Conservation (phyloP, 106 monocot species). For the Phalaenopsis aphrodite region DNA sequence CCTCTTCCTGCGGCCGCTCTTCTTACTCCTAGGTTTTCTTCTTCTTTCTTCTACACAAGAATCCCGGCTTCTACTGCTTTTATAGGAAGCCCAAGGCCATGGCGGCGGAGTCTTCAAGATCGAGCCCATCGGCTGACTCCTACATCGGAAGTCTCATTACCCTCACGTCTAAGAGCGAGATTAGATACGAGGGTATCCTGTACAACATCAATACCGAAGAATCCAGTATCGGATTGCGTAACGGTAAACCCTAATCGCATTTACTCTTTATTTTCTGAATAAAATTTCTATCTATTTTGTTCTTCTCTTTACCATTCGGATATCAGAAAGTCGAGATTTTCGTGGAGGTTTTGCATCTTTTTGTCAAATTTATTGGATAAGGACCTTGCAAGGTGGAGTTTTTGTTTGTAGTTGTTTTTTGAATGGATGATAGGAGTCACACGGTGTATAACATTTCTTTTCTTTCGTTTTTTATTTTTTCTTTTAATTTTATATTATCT, state of each 20-base stretch:
- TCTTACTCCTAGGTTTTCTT: neutral
- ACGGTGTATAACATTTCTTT: neutral
- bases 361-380: neutral
- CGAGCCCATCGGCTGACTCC: slow-evolving; percentile 20
- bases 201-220: slow-evolving; percentile 91
- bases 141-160: slow-evolving; percentile 87
- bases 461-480: neutral
- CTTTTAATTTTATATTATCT: neutral
- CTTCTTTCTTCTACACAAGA: neutral
- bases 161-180: slow-evolving; percentile 90
- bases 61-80: neutral
- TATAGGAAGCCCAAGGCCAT: neutral
- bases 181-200: slow-evolving; percentile 71
- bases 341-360: neutral
- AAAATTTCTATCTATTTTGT: neutral
- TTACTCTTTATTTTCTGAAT: neutral
- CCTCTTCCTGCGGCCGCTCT: neutral
- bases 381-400: neutral
- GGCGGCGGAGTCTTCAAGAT: slow-evolving; percentile 7
- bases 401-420: neutral
- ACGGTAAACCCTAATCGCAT: slow-evolving; percentile 32
- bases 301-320: neutral
- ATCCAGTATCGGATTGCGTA: slow-evolving; percentile 84
- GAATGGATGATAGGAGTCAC: neutral
- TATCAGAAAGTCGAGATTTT: neutral